Percentiles rank a stretch among this genome's conserved stretches.
These are phyloP conservation scores for Lactarius indigo DNA, from an alignment of 768 basidiomycete species.

Conservation along the genomic window DNA sequence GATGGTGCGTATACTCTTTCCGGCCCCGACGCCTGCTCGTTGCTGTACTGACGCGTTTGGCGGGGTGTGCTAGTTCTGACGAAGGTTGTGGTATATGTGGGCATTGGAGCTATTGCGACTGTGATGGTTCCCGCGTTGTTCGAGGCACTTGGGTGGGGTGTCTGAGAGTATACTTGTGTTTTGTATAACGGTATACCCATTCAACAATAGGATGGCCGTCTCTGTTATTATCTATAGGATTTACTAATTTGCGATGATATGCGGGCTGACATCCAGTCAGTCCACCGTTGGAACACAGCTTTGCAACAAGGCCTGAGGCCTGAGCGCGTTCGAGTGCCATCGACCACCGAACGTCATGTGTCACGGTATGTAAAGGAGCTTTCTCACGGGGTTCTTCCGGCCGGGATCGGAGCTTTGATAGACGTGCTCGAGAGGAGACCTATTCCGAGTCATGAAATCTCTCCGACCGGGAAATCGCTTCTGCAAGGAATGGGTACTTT, in stretches of 20 bases:
- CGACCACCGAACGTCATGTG: too few species aligned
- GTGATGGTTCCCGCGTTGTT: conserved; percentile 66
- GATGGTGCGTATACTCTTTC: conserved; percentile 54
- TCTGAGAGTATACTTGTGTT: conserved; percentile 27
- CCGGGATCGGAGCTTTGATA: too few species aligned
- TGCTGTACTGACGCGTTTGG: conserved; percentile 2
- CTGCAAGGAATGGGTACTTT: too few species aligned
- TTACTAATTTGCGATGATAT: not conserved
- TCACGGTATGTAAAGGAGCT: too few species aligned
- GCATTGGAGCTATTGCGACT: conserved; percentile 69
- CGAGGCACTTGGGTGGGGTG: conserved; percentile 65
- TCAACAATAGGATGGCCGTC: not conserved
- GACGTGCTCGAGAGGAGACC: too few species aligned
- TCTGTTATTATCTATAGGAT: not conserved
- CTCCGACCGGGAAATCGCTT: too few species aligned
- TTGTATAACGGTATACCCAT: not conserved
- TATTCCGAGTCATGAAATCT: too few species aligned
- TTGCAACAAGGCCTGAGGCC: too few species aligned
- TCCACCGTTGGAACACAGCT: too few species aligned
- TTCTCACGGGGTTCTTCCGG: too few species aligned
- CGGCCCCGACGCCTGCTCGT: conserved; percentile 3
- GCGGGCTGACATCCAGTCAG: not conserved
- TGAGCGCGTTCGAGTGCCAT: too few species aligned
- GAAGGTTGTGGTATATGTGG: conserved; percentile 86
- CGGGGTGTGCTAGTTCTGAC: conserved; percentile 58